These are phyloP conservation scores for Pyricularia sp. DNA, from an alignment of 2,329 filamentous ascomycete genomes.

Conservation along the genomic window DNA sequence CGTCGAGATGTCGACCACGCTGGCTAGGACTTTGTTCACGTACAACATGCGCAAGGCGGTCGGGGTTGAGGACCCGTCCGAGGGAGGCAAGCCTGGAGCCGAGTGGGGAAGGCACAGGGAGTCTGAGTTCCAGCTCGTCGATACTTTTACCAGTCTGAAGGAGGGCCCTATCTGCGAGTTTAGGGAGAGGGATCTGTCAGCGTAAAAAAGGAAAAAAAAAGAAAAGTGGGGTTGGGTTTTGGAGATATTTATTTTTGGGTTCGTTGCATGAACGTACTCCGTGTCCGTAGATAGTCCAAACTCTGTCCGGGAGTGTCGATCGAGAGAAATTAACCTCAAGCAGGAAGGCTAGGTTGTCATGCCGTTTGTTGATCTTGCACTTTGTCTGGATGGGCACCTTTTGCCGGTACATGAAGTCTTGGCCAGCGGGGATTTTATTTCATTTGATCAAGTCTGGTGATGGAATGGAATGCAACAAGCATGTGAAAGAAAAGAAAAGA, in stretches of 20 bases:
- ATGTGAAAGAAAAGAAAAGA: neutral
- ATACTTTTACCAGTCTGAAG: slow-evolving; percentile 63
- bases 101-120: slow-evolving; percentile 42
- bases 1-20: slow-evolving; percentile 49
- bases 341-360: too few species aligned
- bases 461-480: neutral
- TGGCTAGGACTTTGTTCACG: slow-evolving; percentile 47
- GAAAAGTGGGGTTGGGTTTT: slow-evolving; percentile 3
- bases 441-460: neutral
- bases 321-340: too few species aligned
- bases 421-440: neutral
- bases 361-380: too few species aligned
- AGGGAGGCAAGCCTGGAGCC: slow-evolving; percentile 29
- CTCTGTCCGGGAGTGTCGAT: neutral
- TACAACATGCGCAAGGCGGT: slow-evolving; percentile 45
- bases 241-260: neutral
- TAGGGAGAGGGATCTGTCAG: slow-evolving; percentile 15
- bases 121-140: slow-evolving; percentile 55
- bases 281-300: neutral
- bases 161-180: slow-evolving; percentile 59
- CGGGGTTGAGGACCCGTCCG: slow-evolving; percentile 36
- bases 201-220: slow-evolving; percentile 3
- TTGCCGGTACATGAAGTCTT: neutral
- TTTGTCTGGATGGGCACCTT: too few species aligned
- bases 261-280: neutral